Conservation (phyloP, 306 rosid genomes). For the Prosopis cineraria region DNA sequence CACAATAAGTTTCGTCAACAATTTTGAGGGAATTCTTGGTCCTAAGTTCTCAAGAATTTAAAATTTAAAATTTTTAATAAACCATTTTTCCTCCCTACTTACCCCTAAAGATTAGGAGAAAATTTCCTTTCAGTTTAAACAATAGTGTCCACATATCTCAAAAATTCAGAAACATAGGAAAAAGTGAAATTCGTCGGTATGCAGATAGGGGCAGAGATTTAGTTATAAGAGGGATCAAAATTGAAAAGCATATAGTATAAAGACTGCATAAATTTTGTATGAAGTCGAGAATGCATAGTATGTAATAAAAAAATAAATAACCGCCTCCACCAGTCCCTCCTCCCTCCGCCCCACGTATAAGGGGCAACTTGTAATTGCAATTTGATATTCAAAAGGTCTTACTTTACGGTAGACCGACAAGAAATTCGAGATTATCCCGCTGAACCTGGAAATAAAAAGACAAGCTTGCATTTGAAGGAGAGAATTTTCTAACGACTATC, state of each 20-base stretch:
- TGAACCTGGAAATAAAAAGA: neutral
- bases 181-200: neutral
- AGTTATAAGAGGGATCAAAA: neutral
- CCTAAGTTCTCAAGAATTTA: neutral
- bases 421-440: neutral
- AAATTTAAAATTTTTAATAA: too few species aligned
- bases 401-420: conserved; percentile 2
- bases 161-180: neutral
- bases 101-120: neutral
- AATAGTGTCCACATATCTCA: neutral
- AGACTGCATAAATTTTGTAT: neutral
- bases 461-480: neutral
- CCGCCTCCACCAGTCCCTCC: neutral
- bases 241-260: neutral
- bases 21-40: neutral
- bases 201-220: neutral
- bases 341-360: neutral
- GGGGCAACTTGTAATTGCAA: neutral
- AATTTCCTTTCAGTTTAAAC: conserved; percentile 1
- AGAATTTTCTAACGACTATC: conserved; percentile 4
- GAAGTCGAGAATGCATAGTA: neutral
- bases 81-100: neutral
- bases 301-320: neutral
- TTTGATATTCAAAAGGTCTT: neutral
- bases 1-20: neutral